Evolutionary conservation across 140 eudicot genomes (phyloP).

Genomic region (Flaveria floridana): DNA sequence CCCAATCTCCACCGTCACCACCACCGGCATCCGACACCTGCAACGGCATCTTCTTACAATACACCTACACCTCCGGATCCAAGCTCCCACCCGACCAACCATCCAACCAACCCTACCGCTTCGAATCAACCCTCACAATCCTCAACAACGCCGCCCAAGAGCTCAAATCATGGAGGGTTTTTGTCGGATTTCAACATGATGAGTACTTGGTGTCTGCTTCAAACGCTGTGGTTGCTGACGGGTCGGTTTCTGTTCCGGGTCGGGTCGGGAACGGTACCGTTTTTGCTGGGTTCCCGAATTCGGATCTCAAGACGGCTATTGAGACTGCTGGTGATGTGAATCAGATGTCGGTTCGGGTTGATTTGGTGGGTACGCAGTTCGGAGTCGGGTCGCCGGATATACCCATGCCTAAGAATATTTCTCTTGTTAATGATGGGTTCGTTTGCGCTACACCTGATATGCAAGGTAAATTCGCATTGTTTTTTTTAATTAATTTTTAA

Average conservation of each 20-base stretch:
- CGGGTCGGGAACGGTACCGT: conserved; percentile 76
- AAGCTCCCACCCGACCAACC: conserved; percentile 46
- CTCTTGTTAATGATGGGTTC: conserved; percentile 78
- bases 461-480: conserved; percentile 43
- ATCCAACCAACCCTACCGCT: conserved; percentile 66
- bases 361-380: conserved; percentile 78
- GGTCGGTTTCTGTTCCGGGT: conserved; percentile 59
- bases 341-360: conserved; percentile 67
- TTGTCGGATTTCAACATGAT: conserved; percentile 79
- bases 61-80: conserved; percentile 42
- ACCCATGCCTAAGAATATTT: conserved; percentile 76
- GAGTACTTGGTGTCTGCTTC: conserved; percentile 79
- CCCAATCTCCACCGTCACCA: conserved; percentile 46
- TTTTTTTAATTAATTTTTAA: not conserved
- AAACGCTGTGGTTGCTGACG: conserved; percentile 74
- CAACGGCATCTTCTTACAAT: conserved; percentile 64
- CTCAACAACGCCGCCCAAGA: conserved; percentile 66
- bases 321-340: conserved; percentile 85
- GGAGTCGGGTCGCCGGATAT: conserved; percentile 56
- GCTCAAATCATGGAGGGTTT: conserved; percentile 75
- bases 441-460: conserved; percentile 61
- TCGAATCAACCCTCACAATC: conserved; percentile 58
- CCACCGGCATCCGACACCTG: conserved; percentile 58
- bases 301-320: conserved; percentile 75
- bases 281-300: conserved; percentile 73